Base-by-base conservation (phyloP, 164 flowering plant species). In the Nelumbo lutea region DNA sequence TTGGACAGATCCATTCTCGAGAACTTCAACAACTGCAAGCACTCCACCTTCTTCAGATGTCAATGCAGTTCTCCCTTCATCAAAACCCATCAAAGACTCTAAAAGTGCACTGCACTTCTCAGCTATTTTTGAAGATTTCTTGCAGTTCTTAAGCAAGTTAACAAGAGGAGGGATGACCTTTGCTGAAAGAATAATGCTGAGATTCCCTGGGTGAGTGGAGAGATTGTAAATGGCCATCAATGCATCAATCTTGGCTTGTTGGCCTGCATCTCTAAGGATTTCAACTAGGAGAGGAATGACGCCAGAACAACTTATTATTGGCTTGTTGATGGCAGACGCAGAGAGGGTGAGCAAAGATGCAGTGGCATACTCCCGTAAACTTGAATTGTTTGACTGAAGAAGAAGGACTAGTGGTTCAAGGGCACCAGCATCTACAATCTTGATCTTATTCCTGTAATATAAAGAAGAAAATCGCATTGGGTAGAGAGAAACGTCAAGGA, bases 31-130 rank as follows among this genome's bases (percentile, higher is more conserved):
- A 7, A 94, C 86, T 11, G 95, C 87, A 51, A 91, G 86, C n/a
- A 91, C 80, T 38, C 98, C 98, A 56, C 94, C 96, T 73, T 88
- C 97, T 82, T 88, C 90, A 57, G 86, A 80, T 66, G 83, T 84
- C 72, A 90, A 79, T 1, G 87, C 88, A 38, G 67, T 71, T 75
- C 98, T 85, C 1, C 84, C 96, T 74, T 93, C 91, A 0, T 88
- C 93, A 74, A 83, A 91, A 9, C 70, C 79, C 72, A 87, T 71
- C 59, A 94, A 72, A 10, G 88, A 85, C 79, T 91, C 98, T 13
- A 94, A 69, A 13, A 94, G 83, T 10, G 90, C 87, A 63, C 79
- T 80, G 75, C 97, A 91, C 65, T 87, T 94, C 75, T 91, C 98
- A 38, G 90, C 83, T 15, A 85, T 78, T 80, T 85, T 89, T 65